Evolutionary conservation across 148 eudicot genomes (phyloP).

Genomic region (Fagopyrum esculentum): DNA sequence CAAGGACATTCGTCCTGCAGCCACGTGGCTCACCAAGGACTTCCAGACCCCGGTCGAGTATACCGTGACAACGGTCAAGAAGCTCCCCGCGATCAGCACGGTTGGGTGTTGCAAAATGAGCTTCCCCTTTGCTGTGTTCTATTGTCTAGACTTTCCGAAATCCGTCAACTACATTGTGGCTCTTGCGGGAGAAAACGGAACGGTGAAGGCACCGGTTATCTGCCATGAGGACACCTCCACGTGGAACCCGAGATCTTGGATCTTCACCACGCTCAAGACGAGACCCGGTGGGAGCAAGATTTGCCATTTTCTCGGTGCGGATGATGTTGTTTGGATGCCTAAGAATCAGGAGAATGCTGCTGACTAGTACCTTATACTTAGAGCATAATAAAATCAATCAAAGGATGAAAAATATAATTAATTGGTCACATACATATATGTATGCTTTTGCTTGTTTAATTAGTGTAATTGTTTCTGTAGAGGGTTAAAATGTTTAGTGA

Average conservation of each 20-base stretch:
- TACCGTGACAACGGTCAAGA: background rate
- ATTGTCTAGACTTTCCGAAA: slow-evolving; percentile 19
- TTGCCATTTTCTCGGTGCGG: slow-evolving; percentile 29
- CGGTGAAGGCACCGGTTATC: slow-evolving; percentile 18
- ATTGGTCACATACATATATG: too few species aligned
- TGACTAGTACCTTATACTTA: background rate
- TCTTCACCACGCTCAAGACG: slow-evolving; percentile 27
- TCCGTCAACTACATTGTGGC: slow-evolving; percentile 19
- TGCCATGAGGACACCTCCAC: slow-evolving; percentile 26
- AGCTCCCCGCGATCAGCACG: slow-evolving; percentile 5
- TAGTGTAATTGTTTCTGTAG: too few species aligned
- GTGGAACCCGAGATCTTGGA: slow-evolving; percentile 35
- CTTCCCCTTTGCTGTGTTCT: slow-evolving; percentile 21
- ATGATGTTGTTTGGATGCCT: slow-evolving; percentile 28
- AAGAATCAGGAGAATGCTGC: background rate
- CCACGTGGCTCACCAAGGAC: background rate
- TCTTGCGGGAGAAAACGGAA: slow-evolving; percentile 17
- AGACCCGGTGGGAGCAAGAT: slow-evolving; percentile 26
- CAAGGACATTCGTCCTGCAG: background rate
- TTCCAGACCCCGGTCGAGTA: background rate
- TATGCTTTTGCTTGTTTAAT: too few species aligned
- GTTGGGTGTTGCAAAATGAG: slow-evolving; percentile 24
- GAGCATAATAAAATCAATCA: too few species aligned
- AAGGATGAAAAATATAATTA: too few species aligned
- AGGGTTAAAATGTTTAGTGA: too few species aligned